phyloP scores from a whole-genome alignment of 768 basidiomycete species.

The Phylloporus rhodoxanthus region DNA sequence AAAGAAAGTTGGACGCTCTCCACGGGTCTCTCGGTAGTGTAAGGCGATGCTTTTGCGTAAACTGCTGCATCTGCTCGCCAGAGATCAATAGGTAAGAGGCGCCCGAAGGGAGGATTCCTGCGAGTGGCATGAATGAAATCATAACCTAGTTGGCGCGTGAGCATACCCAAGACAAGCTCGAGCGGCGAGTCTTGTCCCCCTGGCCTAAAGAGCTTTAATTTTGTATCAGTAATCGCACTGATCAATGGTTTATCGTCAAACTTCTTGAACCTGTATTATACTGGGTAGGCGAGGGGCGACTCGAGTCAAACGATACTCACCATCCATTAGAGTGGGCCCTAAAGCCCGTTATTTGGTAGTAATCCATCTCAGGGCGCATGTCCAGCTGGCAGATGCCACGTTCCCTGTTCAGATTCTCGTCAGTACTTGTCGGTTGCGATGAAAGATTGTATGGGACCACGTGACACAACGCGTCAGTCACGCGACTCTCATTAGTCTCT shows the following conservation, averaged over 20 bases:
- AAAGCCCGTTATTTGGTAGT: constrained; percentile 27
- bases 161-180: constrained; percentile 42
- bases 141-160: background rate
- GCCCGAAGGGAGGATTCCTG: constrained; percentile 41
- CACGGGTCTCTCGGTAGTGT: constrained; percentile 10
- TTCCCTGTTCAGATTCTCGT: background rate
- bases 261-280: constrained; percentile 21
- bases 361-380: constrained; percentile 9
- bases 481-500: background rate
- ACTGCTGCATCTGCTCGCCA: constrained; percentile 26
- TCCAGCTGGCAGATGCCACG: background rate
- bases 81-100: constrained; percentile 43
- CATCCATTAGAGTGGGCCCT: constrained; percentile 28
- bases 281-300: background rate
- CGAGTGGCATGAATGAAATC: background rate
- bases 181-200: constrained; percentile 24
- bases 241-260: constrained; percentile 35
- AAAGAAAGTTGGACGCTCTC: constrained; percentile 32
- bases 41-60: constrained; percentile 17
- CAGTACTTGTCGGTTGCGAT: background rate
- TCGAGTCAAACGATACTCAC: background rate
- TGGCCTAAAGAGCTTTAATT: constrained; percentile 29
- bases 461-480: background rate
- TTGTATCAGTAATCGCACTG: constrained; percentile 21
- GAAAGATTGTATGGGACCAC: background rate